Conservation (phyloP, 2,329 filamentous ascomycete genomes). For the Cadophora luteo-olivacea region DNA sequence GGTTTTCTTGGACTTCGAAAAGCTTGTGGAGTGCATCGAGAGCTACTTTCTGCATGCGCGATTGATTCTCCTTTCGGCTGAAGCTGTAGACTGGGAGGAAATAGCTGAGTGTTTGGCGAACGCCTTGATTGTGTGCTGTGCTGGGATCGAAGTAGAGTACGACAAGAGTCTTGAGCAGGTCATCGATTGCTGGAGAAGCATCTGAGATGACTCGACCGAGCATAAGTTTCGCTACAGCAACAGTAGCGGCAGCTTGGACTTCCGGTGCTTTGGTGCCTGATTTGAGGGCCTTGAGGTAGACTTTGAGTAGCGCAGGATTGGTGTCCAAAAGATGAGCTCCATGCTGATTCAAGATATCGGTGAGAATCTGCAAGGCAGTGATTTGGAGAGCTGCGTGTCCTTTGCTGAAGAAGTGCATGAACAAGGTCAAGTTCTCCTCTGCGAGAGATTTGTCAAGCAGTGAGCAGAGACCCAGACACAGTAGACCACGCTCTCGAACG, state of each 20-base stretch:
- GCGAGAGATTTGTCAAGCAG: slow-evolving; percentile 90
- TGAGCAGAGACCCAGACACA: slow-evolving; percentile 90
- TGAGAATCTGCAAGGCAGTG: slow-evolving; percentile 88
- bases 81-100: slow-evolving; percentile 96
- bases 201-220: slow-evolving; percentile 81
- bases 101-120: slow-evolving; percentile 88
- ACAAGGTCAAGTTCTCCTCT: slow-evolving; percentile 88
- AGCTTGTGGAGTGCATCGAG: slow-evolving; percentile 78
- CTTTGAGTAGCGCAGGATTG: slow-evolving; percentile 76
- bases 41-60: slow-evolving; percentile 77
- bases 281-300: slow-evolving; percentile 84
- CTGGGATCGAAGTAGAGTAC: slow-evolving; percentile 90
- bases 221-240: slow-evolving; percentile 85
- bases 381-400: slow-evolving; percentile 90
- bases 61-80: slow-evolving; percentile 80
- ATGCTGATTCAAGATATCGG: slow-evolving; percentile 90
- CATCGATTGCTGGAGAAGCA: slow-evolving; percentile 61
- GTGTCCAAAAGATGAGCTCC: slow-evolving; percentile 76
- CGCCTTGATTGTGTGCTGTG: slow-evolving; percentile 78
- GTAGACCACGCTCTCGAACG: slow-evolving; percentile 86
- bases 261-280: slow-evolving; percentile 71
- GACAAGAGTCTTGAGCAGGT: slow-evolving; percentile 84
- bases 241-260: slow-evolving; percentile 81
- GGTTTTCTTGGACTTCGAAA: slow-evolving; percentile 72
- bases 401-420: slow-evolving; percentile 95